Evolutionary conservation across 345 rosid genomes (phyloP).

Genomic region (Gossypium stocksii): DNA sequence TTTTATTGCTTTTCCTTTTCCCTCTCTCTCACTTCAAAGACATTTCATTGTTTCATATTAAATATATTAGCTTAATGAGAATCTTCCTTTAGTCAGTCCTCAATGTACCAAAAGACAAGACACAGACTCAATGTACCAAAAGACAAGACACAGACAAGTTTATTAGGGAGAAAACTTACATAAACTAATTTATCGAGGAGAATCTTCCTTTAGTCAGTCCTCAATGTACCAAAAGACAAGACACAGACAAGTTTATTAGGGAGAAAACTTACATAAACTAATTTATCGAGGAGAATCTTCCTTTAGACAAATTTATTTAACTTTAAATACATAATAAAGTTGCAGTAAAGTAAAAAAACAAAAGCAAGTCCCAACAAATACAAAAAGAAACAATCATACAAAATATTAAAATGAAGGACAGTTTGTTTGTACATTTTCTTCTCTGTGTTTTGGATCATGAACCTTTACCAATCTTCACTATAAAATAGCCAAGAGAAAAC

Average conservation of each 20-base stretch:
- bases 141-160: conserved; percentile 35
- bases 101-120: conserved; percentile 35
- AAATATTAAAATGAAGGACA: background rate
- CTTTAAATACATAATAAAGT: background rate
- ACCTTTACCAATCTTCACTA: conserved; percentile 17
- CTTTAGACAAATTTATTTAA: conserved; percentile 26
- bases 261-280: conserved; percentile 30
- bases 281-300: too few relatives aligned
- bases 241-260: conserved; percentile 30
- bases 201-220: conserved; percentile 17
- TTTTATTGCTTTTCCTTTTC: too few relatives aligned
- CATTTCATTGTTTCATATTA: too few relatives aligned
- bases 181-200: background rate
- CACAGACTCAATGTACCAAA: conserved; percentile 25
- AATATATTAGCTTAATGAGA: conserved; percentile 16
- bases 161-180: conserved; percentile 32
- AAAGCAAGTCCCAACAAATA: conserved; percentile 34
- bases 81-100: conserved; percentile 21
- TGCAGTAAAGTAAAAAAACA: conserved; percentile 16
- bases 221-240: conserved; percentile 25
- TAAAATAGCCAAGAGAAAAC: conserved; percentile 3
- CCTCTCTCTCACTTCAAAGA: too few relatives aligned
- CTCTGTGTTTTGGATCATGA: conserved; percentile 11
- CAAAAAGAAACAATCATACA: background rate
- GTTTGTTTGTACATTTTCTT: background rate